Evolutionary conservation across 75 land plant genomes (phyloP).

Genomic region (Selaginella moellendorffii): DNA sequence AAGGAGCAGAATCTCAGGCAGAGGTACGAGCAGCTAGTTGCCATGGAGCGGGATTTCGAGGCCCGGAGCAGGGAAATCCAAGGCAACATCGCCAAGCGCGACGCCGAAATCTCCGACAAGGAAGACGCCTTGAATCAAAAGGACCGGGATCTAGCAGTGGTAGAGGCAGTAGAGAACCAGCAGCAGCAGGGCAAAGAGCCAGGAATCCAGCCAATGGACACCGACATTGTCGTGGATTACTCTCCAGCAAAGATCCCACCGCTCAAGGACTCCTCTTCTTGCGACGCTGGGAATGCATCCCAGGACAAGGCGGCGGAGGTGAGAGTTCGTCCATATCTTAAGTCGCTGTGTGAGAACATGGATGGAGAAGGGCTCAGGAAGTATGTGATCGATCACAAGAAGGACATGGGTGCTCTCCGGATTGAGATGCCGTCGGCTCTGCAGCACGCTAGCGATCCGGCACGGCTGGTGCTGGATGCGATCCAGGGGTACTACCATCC

Average conservation of each 20-base stretch:
- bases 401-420: slow-evolving; percentile 35
- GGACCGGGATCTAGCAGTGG: too few species aligned
- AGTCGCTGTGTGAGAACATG: slow-evolving; percentile 53
- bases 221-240: neutral
- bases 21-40: slow-evolving; percentile 25
- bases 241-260: neutral
- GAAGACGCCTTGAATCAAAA: slow-evolving; percentile 33
- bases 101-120: slow-evolving; percentile 26
- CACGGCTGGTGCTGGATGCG: slow-evolving; percentile 52
- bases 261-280: neutral
- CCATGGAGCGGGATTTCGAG: slow-evolving; percentile 28
- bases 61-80: slow-evolving; percentile 9
- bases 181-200: too few species aligned
- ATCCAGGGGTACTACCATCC: slow-evolving; percentile 41
- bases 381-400: slow-evolving; percentile 39
- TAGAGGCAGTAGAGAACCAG: slow-evolving; percentile 28
- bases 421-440: slow-evolving; percentile 50
- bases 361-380: slow-evolving; percentile 62
- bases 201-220: slow-evolving; percentile 16
- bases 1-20: neutral
- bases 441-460: slow-evolving; percentile 51
- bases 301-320: neutral
- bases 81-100: slow-evolving; percentile 19
- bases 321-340: slow-evolving; percentile 37
- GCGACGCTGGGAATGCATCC: neutral